Conservation (phyloP, 148 eudicot species). For the Fagopyrum esculentum region DNA sequence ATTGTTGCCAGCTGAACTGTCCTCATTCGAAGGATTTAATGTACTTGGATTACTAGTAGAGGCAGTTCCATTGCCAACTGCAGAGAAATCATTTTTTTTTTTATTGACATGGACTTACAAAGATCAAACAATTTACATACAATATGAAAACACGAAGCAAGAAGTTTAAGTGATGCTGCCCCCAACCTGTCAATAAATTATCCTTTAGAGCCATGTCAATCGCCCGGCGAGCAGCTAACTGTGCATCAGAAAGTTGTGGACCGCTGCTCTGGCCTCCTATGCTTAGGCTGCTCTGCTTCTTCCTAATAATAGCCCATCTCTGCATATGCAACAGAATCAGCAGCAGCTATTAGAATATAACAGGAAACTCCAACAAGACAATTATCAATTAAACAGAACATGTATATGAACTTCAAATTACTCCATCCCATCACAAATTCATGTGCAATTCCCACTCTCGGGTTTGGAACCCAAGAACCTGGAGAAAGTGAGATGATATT, state of each 20-base stretch:
- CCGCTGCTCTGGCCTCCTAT: conserved; percentile 18
- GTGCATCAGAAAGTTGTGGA: conserved; percentile 29
- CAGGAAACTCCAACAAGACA: not conserved
- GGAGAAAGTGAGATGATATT: conserved; percentile 22
- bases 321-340: conserved; percentile 25
- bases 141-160: no score
- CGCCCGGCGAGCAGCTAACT: no score
- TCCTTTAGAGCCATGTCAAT: no score
- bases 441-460: conserved; percentile 20
- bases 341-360: not conserved
- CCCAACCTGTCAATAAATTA: no score
- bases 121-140: no score
- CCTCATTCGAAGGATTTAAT: conserved; percentile 17
- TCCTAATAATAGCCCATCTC: conserved; percentile 74
- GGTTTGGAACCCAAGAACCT: conserved; percentile 54
- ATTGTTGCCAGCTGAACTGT: conserved; percentile 4
- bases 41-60: conserved; percentile 24
- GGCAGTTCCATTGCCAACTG: conserved; percentile 30
- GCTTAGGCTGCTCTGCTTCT: conserved; percentile 30
- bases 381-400: not conserved
- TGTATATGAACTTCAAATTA: conserved; percentile 2
- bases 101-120: not conserved
- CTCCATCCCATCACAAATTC: not conserved
- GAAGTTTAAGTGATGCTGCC: no score
- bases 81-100: conserved; percentile 9